phyloP scores from a whole-genome alignment of 805 yeast species.

The Candida yuanshanica region DNA sequence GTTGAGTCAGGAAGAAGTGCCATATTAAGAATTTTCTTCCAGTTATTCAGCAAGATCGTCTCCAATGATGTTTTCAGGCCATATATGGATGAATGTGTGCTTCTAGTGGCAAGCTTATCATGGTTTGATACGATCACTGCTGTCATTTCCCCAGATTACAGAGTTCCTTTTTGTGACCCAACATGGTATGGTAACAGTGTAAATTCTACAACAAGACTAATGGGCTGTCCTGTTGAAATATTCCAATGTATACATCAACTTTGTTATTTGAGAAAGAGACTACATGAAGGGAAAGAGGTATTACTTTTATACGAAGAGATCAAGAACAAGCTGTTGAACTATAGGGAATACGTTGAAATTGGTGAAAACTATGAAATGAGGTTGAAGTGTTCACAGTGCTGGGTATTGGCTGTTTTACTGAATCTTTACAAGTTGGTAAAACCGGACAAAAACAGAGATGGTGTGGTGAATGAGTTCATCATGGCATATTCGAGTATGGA shows the following conservation, averaged over 20 bases:
- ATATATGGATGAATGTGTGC: slow-evolving; percentile 43
- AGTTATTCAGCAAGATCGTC: slow-evolving; percentile 45
- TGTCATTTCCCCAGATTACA: slow-evolving; percentile 49
- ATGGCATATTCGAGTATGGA: slow-evolving; percentile 41
- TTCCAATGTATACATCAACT: slow-evolving; percentile 41
- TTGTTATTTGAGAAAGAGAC: slow-evolving; percentile 30
- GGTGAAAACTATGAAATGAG: slow-evolving; percentile 32
- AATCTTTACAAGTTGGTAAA: slow-evolving; percentile 28
- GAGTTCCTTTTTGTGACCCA: slow-evolving; percentile 47
- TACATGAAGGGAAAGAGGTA: slow-evolving; percentile 18
- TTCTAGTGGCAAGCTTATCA: slow-evolving; percentile 44
- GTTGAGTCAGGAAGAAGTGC: slow-evolving; percentile 52
- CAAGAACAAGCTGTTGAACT: slow-evolving; percentile 32
- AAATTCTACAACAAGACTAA: slow-evolving; percentile 46
- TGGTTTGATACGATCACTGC: slow-evolving; percentile 59
- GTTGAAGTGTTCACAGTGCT: slow-evolving; percentile 50
- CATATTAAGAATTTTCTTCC: slow-evolving; percentile 41
- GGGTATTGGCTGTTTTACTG: slow-evolving; percentile 39
- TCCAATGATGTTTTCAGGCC: slow-evolving; percentile 38
- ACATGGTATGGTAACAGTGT: slow-evolving; percentile 46
- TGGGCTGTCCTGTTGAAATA: slow-evolving; percentile 59
- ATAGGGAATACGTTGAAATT: slow-evolving; percentile 41
- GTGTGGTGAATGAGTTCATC: slow-evolving; percentile 40
- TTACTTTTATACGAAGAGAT: slow-evolving; percentile 26
- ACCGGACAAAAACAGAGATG: slow-evolving; percentile 25